Evolutionary conservation across 345 rosid genomes (phyloP), one percentile per base, ranked within the genome.

Genomic region (Turnera subulata): DNA sequence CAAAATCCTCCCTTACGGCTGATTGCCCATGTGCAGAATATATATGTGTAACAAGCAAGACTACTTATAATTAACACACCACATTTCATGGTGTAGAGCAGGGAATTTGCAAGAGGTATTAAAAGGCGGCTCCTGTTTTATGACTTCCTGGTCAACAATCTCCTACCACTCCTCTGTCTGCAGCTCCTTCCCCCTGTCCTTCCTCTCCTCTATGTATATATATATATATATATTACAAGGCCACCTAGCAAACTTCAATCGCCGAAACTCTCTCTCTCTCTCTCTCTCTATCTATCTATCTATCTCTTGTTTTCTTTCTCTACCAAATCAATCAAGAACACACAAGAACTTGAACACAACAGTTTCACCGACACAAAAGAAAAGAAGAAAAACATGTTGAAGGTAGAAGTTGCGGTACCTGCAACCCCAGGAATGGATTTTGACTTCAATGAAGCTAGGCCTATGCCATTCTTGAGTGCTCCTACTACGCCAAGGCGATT

Each of bases 401-500:
- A 14, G 10, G 74, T 88, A 88, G 82, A 81, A 62, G 78, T 88
- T 16, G 38, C 70, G 58, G 55, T 75, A 53, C 91, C 95, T 14
- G 24, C 66, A 9, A 52, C 62, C 0, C 29, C 26, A 12, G n/a
- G n/a, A n/a, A 78, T 75, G 80, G 86, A 79, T 22, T 76, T 85
- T 59, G 81, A 85, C 59, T 85, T 80, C 81, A 64, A 69, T 55
- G 70, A 71, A 23, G 72, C 73, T 19, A 53, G 71, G 20, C 68
- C 82, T 15, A 25, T 73, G 22, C 78, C 82, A 0, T 67, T 44
- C 23, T 64, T 78, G 50, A 82, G 80, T 24, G 79, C 83, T 53
- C 98, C 98, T 0, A 73, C 95, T 7, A 75, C 97, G 0, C 98
- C 93, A 0, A 67, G 63, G 11, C 72, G 89, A 6, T 82, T 80